Percentiles rank a stretch among this genome's conserved stretches.
Evolutionary conservation across 768 basidiomycete genomes (phyloP).

Genomic region (Agaricus bisporus): DNA sequence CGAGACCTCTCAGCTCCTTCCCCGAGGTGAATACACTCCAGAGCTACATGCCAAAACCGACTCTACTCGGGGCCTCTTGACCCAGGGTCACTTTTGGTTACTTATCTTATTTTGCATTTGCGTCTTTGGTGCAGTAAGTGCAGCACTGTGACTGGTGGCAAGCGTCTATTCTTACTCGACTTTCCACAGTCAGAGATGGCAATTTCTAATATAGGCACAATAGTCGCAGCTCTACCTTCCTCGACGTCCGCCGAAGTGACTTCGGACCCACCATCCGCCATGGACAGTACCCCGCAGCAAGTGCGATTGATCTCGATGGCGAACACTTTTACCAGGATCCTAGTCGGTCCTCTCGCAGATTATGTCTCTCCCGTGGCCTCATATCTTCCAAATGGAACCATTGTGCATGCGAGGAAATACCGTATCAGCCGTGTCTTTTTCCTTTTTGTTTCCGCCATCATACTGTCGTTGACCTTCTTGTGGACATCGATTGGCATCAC

Average conservation of each 20-base stretch:
- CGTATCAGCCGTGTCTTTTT: conserved; percentile 59
- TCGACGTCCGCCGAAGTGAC: conserved; percentile 14
- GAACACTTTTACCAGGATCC: conserved; percentile 66
- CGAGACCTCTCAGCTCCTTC: conserved; percentile 29
- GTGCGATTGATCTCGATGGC: conserved; percentile 64
- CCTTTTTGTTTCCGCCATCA: conserved; percentile 38
- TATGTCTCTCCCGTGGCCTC: conserved; percentile 58
- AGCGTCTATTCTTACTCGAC: not conserved
- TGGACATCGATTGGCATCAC: conserved; percentile 49
- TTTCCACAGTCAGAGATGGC: conserved; percentile 66
- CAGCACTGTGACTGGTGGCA: not conserved
- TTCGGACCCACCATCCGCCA: not conserved
- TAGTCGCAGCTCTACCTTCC: conserved; percentile 57
- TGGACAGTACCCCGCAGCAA: conserved; percentile 49
- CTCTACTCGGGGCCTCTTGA: conserved; percentile 38
- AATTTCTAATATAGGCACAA: conserved; percentile 76
- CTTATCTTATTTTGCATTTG: conserved; percentile 45
- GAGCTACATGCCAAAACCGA: conserved; percentile 9
- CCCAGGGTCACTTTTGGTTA: conserved; percentile 58
- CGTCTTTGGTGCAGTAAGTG: conserved; percentile 64
- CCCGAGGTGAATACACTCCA: conserved; percentile 5
- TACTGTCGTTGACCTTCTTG: conserved; percentile 45
- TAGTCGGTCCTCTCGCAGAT: conserved; percentile 68
- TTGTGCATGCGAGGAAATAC: conserved; percentile 39
- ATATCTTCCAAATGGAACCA: conserved; percentile 29